Evolutionary conservation across 164 flowering plant species (phyloP).

Genomic region (Annona cherimola): DNA sequence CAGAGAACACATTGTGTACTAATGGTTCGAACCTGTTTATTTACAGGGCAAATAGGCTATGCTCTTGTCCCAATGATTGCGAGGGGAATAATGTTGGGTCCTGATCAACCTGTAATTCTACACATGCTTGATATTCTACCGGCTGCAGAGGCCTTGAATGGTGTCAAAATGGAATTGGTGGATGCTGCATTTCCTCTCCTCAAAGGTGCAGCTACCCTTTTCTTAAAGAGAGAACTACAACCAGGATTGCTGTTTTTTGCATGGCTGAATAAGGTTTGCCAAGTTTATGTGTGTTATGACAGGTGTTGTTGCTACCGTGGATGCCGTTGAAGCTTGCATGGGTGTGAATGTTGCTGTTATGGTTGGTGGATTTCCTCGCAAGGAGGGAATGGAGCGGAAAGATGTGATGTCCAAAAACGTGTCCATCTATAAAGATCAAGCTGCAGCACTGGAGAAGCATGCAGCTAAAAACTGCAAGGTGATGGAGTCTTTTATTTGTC

Average conservation of each 20-base stretch:
- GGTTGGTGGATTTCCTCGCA: slow-evolving; percentile 81
- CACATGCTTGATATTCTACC: slow-evolving; percentile 80
- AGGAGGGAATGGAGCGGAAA: slow-evolving; percentile 88
- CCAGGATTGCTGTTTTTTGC: background rate
- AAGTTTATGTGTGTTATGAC: slow-evolving; percentile 6
- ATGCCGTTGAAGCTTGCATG: slow-evolving; percentile 64
- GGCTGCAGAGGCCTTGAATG: slow-evolving; percentile 61
- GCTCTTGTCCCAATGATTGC: slow-evolving; percentile 90
- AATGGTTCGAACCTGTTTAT: background rate
- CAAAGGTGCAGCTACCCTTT: slow-evolving; percentile 35
- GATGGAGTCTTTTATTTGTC: background rate
- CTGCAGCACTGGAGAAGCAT: slow-evolving; percentile 69
- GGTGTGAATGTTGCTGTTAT: slow-evolving; percentile 69
- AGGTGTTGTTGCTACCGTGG: slow-evolving; percentile 79
- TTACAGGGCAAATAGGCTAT: slow-evolving; percentile 88
- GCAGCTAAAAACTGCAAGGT: slow-evolving; percentile 84
- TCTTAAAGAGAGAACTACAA: background rate
- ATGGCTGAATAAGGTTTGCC: background rate
- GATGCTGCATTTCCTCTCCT: slow-evolving; percentile 91
- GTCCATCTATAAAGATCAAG: slow-evolving; percentile 73
- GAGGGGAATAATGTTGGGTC: slow-evolving; percentile 78
- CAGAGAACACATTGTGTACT: background rate
- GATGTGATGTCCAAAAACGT: slow-evolving; percentile 84
- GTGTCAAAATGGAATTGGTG: slow-evolving; percentile 75
- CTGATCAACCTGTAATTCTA: slow-evolving; percentile 76